Evolutionary conservation across 306 rosid species (phyloP).

Genomic region (Prunus padus): DNA sequence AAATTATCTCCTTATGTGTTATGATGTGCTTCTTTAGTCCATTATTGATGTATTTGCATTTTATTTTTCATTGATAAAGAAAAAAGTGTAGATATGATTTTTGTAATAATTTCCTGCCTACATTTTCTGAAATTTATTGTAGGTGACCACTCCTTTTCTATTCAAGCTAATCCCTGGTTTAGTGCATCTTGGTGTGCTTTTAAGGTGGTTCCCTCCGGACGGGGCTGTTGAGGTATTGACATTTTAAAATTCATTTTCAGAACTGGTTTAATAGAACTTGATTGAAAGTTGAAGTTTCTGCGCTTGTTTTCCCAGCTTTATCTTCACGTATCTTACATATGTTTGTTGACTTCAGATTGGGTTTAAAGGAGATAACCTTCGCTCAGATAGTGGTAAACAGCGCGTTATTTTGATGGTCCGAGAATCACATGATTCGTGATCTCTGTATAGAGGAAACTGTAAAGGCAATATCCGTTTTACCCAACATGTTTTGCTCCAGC

Average conservation of each 20-base stretch:
- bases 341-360: slow-evolving; percentile 49
- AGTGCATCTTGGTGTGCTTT: slow-evolving; percentile 88
- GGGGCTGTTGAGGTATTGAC: slow-evolving; percentile 65
- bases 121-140: slow-evolving; percentile 20
- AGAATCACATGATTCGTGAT: slow-evolving; percentile 60
- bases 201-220: slow-evolving; percentile 88
- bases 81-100: background rate
- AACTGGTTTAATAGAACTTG: background rate
- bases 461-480: slow-evolving; percentile 23
- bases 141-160: slow-evolving; percentile 94
- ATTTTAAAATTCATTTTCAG: background rate
- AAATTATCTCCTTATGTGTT: background rate
- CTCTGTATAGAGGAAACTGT: slow-evolving; percentile 15
- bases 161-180: slow-evolving; percentile 96
- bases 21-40: background rate
- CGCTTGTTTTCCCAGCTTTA: background rate
- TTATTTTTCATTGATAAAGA: background rate
- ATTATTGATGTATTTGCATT: background rate
- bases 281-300: background rate
- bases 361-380: slow-evolving; percentile 79
- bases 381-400: slow-evolving; percentile 85
- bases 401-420: slow-evolving; percentile 79
- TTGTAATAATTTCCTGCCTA: background rate
- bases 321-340: background rate
- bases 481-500: slow-evolving; percentile 24